Percentiles rank a stretch among this genome's conserved stretches.
phyloP scores from a whole-genome alignment of 257 asterid genomes.

The Forsythia viridissima region DNA sequence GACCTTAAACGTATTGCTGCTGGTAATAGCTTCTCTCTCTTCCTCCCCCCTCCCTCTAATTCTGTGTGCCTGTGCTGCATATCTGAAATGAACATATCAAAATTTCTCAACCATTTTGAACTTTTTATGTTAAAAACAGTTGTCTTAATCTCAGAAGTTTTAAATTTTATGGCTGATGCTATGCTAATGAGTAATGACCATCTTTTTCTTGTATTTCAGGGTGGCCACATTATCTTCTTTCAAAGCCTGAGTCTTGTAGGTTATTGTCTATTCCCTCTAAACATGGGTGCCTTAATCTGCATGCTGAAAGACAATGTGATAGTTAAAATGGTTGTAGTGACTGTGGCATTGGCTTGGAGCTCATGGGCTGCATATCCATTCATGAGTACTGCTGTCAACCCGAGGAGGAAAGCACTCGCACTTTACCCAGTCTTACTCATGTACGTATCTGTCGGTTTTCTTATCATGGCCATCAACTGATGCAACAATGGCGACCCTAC shows the following conservation, averaged over 20 bases:
- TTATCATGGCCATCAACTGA: constrained; percentile 86
- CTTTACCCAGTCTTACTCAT: constrained; percentile 88
- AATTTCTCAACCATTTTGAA: no score
- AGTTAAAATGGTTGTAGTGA: constrained; percentile 72
- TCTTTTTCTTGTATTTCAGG: constrained; percentile 40
- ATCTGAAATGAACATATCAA: no score
- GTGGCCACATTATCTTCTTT: constrained; percentile 97
- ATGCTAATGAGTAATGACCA: neutral
- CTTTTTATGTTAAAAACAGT: no score
- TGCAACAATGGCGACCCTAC: constrained; percentile 9
- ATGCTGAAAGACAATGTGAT: constrained; percentile 78
- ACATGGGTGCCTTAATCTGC: constrained; percentile 81
- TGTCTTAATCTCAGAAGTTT: neutral
- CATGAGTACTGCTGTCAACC: constrained; percentile 90
- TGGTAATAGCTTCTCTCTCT: constrained; percentile 51
- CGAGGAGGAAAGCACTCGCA: constrained; percentile 90
- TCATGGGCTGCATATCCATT: constrained; percentile 99
- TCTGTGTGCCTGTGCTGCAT: neutral
- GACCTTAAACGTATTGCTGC: constrained; percentile 84
- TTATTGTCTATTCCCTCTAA: constrained; percentile 88
- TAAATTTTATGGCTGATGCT: neutral
- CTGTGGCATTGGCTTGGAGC: constrained; percentile 87
- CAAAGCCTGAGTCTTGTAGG: constrained; percentile 96
- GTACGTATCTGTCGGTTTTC: constrained; percentile 94
- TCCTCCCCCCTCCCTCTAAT: neutral